Percentiles rank a stretch among this genome's conserved stretches.
These are phyloP conservation scores for Flaveria linearis DNA, from an alignment of 129 eudicot species.

Conservation along the genomic window DNA sequence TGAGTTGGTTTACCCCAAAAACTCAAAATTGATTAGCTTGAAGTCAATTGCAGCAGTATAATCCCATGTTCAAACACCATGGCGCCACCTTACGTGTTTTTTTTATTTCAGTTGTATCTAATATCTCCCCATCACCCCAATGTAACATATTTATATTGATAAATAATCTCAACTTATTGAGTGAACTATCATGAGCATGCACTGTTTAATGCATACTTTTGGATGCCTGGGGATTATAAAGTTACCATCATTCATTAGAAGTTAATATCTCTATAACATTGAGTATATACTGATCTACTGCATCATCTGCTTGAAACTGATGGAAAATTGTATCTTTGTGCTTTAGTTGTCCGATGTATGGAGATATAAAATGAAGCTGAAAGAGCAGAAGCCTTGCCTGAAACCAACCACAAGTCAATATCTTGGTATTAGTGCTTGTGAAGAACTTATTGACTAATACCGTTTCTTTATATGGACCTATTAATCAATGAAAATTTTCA, in stretches of 20 bases:
- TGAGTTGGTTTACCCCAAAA: too few relatives aligned
- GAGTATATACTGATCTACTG: neutral
- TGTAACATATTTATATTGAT: too few relatives aligned
- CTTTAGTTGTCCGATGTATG: constrained; percentile 69
- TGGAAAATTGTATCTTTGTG: neutral
- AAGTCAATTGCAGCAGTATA: too few relatives aligned
- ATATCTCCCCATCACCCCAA: too few relatives aligned
- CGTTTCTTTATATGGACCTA: constrained; percentile 13
- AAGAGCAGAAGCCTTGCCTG: constrained; percentile 62
- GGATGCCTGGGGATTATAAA: neutral
- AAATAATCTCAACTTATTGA: neutral
- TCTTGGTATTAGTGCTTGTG: constrained; percentile 41
- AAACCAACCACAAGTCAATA: constrained; percentile 36
- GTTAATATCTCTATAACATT: neutral
- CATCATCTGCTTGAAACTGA: constrained; percentile 33
- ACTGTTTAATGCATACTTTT: neutral
- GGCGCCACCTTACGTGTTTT: too few relatives aligned
- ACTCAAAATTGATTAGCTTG: too few relatives aligned
- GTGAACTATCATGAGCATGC: neutral
- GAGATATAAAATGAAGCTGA: constrained; percentile 65
- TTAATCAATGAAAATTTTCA: constrained; percentile 12
- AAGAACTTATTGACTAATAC: neutral
- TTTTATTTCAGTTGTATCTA: too few relatives aligned
- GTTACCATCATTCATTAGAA: neutral
- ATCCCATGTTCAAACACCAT: too few relatives aligned